These are phyloP conservation scores for Pseudogymnoascus pannorum DNA, from an alignment of 2,329 filamentous ascomycete species.

Conservation along the genomic window DNA sequence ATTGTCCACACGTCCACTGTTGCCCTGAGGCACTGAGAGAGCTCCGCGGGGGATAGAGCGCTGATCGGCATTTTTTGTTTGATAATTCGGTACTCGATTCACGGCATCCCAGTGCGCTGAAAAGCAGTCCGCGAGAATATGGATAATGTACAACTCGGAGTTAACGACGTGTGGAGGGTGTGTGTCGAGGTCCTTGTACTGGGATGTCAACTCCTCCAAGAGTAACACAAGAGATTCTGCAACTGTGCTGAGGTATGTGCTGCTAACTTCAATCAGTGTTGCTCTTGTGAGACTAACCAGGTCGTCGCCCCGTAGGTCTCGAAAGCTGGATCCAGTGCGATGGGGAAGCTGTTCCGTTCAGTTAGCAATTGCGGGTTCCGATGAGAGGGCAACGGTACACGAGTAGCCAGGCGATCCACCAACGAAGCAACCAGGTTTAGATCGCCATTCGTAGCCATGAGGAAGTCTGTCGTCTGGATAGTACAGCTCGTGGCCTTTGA, in stretches of 20 bases:
- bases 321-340: conserved; percentile 49
- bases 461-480: not conserved
- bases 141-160: conserved; percentile 58
- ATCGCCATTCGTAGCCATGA: conserved; percentile 48
- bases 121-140: conserved; percentile 58
- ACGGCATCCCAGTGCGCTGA: conserved; percentile 50
- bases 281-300: conserved; percentile 53
- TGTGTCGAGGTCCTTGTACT: conserved; percentile 42
- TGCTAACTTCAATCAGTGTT: conserved; percentile 54
- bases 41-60: not conserved
- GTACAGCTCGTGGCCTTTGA: conserved; percentile 2
- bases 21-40: conserved; percentile 2
- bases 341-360: conserved; percentile 47
- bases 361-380: conserved; percentile 7
- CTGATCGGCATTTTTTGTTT: conserved; percentile 16
- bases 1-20: not conserved
- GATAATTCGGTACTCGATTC: conserved; percentile 22
- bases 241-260: conserved; percentile 44
- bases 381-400: conserved; percentile 37
- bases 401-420: conserved; percentile 54
- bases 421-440: conserved; percentile 53
- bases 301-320: conserved; percentile 53
- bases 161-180: conserved; percentile 54
- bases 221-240: conserved; percentile 50
- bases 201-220: conserved; percentile 50